Evolutionary conservation across 805 yeast genomes (phyloP).

Genomic region (Alloascoidea hylecoeti): DNA sequence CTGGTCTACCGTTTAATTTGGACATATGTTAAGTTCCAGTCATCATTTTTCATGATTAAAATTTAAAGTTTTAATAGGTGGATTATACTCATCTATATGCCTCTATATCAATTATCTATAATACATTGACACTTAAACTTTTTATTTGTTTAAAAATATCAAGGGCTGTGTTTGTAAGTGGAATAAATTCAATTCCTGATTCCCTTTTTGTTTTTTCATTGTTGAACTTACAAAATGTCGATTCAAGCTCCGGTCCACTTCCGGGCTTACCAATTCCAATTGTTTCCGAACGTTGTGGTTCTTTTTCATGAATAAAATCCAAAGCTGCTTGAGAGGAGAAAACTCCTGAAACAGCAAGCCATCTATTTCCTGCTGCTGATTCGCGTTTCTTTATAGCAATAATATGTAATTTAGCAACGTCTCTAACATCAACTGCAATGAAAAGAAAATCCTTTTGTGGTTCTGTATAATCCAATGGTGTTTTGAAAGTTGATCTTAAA

Average conservation of each 20-base stretch:
- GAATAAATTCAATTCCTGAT: neutral
- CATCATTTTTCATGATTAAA: too few species aligned
- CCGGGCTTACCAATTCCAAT: conserved; percentile 1
- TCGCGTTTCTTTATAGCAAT: neutral
- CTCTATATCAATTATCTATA: too few species aligned
- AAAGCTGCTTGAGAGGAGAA: neutral
- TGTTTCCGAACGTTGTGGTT: neutral
- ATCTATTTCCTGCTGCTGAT: neutral
- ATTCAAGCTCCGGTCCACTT: neutral
- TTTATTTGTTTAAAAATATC: too few species aligned
- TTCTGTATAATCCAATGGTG: neutral
- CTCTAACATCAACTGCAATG: neutral
- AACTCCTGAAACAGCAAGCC: neutral
- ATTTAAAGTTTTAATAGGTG: too few species aligned
- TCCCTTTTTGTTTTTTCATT: neutral
- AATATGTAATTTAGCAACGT: neutral
- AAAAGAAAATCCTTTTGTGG: neutral
- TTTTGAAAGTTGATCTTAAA: neutral
- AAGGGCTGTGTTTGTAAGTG: too few species aligned
- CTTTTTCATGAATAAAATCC: neutral
- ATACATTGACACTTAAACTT: too few species aligned
- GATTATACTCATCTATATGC: too few species aligned
- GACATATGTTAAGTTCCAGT: too few species aligned
- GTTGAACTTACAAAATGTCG: neutral
- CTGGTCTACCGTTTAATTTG: too few species aligned